phyloP scores from a whole-genome alignment of 345 rosid genomes.

The Mangifera indica region DNA sequence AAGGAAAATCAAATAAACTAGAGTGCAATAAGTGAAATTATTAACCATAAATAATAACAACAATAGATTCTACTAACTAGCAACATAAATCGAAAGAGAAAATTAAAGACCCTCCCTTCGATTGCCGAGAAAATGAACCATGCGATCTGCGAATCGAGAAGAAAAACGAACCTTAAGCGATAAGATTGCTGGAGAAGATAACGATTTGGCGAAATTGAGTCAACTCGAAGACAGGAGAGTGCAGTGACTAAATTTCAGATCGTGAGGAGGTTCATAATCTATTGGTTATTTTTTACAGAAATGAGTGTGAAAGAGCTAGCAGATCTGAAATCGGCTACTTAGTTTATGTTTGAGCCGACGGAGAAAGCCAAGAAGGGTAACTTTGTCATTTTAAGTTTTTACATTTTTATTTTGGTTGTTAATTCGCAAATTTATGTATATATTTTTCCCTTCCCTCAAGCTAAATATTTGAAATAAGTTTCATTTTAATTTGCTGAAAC shows the following conservation, averaged over 20 bases:
- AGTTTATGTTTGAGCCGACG: too few species aligned
- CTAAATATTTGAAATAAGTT: too few species aligned
- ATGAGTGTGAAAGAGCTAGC: constrained; percentile 11
- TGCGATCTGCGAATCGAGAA: constrained; percentile 5
- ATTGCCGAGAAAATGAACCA: constrained; percentile 3
- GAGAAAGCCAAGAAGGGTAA: too few species aligned
- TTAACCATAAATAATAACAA: neutral
- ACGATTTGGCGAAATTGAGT: constrained; percentile 12
- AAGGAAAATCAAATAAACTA: neutral
- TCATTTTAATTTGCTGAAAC: too few species aligned
- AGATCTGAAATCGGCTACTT: too few species aligned
- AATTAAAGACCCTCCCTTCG: neutral
- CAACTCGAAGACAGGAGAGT: constrained; percentile 6
- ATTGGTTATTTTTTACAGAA: neutral
- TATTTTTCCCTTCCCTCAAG: too few species aligned
- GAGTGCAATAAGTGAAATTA: neutral
- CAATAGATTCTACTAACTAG: too few species aligned
- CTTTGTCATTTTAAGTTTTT: too few species aligned
- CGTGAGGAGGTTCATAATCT: constrained; percentile 5
- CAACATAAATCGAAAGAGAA: neutral
- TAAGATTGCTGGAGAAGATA: constrained; percentile 22
- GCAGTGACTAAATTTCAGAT: constrained; percentile 19
- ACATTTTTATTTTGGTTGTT: too few species aligned
- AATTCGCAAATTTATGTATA: too few species aligned
- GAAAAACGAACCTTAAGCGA: constrained; percentile 28